Evolutionary conservation across 352 stramenopile genomes (phyloP).

Genomic region (Phytophthora sojae): DNA sequence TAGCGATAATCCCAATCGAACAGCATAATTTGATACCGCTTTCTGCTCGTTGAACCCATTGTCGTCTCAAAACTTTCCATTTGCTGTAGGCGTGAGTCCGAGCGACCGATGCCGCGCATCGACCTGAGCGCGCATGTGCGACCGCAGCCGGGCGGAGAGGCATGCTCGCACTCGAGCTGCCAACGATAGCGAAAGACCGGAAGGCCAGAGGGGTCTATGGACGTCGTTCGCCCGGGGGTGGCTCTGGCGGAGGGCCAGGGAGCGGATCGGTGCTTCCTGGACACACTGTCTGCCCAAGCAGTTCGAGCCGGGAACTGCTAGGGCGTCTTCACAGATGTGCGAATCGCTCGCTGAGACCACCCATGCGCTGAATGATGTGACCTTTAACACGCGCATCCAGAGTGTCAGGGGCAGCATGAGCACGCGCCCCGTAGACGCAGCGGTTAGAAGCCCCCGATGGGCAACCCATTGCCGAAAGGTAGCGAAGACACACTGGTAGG

Average conservation of each 20-base stretch:
- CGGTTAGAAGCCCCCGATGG: conserved; percentile 4
- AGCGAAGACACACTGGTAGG: conserved; percentile 9
- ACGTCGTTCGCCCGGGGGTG: not conserved
- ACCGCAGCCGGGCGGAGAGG: not conserved
- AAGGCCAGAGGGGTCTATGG: not conserved
- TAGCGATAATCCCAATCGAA: not conserved
- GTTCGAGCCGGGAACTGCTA: conserved; percentile 7
- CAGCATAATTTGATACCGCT: conserved; percentile 1
- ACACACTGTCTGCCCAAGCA: conserved; percentile 5
- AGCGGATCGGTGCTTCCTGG: not conserved
- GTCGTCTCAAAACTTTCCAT: not conserved
- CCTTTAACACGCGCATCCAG: conserved; percentile 19
- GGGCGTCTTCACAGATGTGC: conserved; percentile 20
- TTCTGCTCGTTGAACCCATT: not conserved
- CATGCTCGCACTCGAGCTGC: not conserved
- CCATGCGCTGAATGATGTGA: conserved; percentile 21
- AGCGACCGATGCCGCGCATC: not conserved
- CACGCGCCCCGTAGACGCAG: conserved; percentile 6
- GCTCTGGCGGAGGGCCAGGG: too few species aligned
- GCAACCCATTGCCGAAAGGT: conserved; percentile 12
- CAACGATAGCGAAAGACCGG: not conserved
- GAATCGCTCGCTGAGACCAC: conserved; percentile 8
- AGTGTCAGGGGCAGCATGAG: conserved; percentile 1
- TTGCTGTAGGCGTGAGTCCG: not conserved
- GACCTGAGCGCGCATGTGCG: not conserved